Evolutionary conservation across 2,329 filamentous ascomycete genomes (phyloP).

Genomic region (Verticillium nonalfalfae): DNA sequence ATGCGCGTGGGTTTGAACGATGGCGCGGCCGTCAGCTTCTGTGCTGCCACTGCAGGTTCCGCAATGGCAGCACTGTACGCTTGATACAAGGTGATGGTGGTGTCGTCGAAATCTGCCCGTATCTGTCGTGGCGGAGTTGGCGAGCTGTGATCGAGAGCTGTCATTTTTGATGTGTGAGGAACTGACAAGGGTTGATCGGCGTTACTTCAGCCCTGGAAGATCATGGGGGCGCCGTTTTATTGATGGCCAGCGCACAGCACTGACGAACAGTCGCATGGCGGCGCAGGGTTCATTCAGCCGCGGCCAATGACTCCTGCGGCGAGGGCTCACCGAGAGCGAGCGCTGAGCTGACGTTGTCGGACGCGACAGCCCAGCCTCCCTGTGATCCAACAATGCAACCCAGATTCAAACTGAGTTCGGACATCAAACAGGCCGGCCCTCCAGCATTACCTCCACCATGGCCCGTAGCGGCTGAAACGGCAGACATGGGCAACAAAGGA

Average conservation of each 20-base stretch:
- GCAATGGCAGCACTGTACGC: constrained; percentile 51
- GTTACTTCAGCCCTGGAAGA: not conserved
- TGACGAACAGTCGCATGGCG: not conserved
- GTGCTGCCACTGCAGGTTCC: constrained; percentile 38
- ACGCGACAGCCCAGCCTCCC: too few relatives aligned
- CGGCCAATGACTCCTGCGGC: not conserved
- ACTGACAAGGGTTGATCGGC: not conserved
- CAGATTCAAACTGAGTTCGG: too few relatives aligned
- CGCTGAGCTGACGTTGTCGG: too few relatives aligned
- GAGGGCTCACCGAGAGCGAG: not conserved
- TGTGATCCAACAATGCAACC: too few relatives aligned
- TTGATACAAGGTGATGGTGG: constrained; percentile 56
- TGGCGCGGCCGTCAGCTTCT: constrained; percentile 45
- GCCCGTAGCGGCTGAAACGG: too few relatives aligned
- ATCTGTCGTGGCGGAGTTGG: constrained; percentile 37
- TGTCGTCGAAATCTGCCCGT: constrained; percentile 40
- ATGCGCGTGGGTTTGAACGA: constrained; percentile 47
- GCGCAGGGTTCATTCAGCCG: not conserved
- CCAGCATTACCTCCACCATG: too few relatives aligned
- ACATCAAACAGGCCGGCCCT: too few relatives aligned
- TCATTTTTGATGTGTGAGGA: not conserved
- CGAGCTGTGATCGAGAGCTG: not conserved
- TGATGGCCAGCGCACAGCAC: not conserved
- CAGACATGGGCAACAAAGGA: too few relatives aligned
- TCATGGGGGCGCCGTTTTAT: not conserved